These are phyloP conservation scores for Plectosphaerella plurivora DNA, from an alignment of 2,329 filamentous ascomycete species.

Conservation along the genomic window DNA sequence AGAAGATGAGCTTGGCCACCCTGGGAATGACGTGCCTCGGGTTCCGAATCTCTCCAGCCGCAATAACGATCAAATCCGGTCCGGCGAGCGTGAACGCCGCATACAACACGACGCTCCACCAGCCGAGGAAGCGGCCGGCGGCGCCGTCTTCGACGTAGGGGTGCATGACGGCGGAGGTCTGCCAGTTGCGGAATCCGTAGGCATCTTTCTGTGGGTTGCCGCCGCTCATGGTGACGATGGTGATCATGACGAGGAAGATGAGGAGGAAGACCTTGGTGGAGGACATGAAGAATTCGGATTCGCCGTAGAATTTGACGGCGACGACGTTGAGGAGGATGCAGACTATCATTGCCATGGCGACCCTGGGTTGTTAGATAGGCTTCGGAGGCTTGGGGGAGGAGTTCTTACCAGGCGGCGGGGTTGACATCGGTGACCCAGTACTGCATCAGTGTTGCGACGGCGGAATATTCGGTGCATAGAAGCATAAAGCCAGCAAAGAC, in stretches of 20 bases:
- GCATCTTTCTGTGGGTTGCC: slow-evolving; percentile 53
- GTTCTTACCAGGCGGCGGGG: not conserved
- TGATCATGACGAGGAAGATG: slow-evolving; percentile 55
- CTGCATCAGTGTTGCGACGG: slow-evolving; percentile 38
- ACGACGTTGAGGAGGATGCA: slow-evolving; percentile 43
- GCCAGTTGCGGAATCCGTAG: slow-evolving; percentile 53
- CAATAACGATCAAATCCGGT: slow-evolving; percentile 60
- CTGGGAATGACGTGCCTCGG: slow-evolving; percentile 61
- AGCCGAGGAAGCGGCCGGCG: slow-evolving; percentile 60
- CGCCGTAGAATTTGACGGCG: slow-evolving; percentile 39
- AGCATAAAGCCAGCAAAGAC: slow-evolving; percentile 40
- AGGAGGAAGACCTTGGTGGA: slow-evolving; percentile 45
- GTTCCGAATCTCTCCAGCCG: slow-evolving; percentile 57
- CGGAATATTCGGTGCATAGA: slow-evolving; percentile 38
- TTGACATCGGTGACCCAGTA: slow-evolving; percentile 27
- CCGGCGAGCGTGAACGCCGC: slow-evolving; percentile 66
- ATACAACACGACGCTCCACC: slow-evolving; percentile 51
- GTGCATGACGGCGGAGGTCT: slow-evolving; percentile 22
- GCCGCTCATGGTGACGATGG: slow-evolving; percentile 64
- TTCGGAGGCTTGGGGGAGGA: not conserved
- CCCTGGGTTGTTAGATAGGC: slow-evolving; percentile 38
- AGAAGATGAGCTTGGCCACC: slow-evolving; percentile 71
- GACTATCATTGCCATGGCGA: slow-evolving; percentile 39
- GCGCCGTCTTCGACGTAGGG: slow-evolving; percentile 36
- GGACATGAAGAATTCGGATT: slow-evolving; percentile 50